Evolutionary conservation across 2,329 filamentous ascomycete genomes (phyloP), one percentile per base, ranked within the genome.

Genomic region (Penicillium hesseltinei): DNA sequence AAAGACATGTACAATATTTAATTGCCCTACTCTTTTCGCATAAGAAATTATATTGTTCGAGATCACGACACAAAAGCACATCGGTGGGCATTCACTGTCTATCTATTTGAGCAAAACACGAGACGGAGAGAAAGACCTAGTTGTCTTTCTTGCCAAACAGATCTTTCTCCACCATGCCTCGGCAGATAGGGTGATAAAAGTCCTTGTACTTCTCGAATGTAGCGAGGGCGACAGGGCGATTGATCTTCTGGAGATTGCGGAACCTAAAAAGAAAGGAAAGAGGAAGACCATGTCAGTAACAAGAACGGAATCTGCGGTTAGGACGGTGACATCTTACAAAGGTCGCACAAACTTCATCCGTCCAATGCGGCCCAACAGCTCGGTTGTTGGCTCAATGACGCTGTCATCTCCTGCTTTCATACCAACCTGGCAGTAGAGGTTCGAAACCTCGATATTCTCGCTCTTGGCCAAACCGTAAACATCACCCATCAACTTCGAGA

Each of bases 301-400:
- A 21, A 27, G 21, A 31, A 13, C 10, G 29, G 8, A 5, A 27
- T 25, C 17, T 43, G 7, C 7, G n/a, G n/a, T 21, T 21, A 21
- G 43, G 21, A 10, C 23, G 31, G 44, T 25, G 25, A 3, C 39
- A 64, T 36, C 74, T 70, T 72, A 97, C 69, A 97, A 77, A 23
- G 93, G 91, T 47, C 93, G 82, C 58, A 97, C 93, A 75, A 93
- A 97, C 83, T 97, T 97, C 94, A 99, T 97, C 56, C 94, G 82
- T 13, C 94, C 94, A 25, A 97, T 92, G 51, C 82, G 82, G 33
- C 90, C 90, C 39, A 97, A 80, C 54, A 97, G 79, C 57, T 90
- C 84, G 1, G 88, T 86, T 0, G 91, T 85, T 1, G 88, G 87
- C 58, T 84, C 72, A 68, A 93, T 91, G 38, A 89, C 84, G 56